phyloP scores from a whole-genome alignment of 148 eudicot species.

The Euryodendron excelsum region DNA sequence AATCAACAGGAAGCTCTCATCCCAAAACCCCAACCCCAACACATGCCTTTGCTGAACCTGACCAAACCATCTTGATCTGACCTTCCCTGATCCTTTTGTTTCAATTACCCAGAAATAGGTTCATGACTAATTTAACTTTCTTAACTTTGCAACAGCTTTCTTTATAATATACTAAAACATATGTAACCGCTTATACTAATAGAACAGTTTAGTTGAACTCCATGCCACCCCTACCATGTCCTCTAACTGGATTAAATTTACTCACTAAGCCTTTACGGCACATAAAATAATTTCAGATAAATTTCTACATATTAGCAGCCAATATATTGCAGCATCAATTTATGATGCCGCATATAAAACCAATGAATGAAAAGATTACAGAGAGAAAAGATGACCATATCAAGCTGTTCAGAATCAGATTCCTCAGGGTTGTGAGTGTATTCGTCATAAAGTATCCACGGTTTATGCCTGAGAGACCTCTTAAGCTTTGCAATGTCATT shows the following conservation, averaged over 20 bases:
- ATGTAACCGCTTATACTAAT: not conserved
- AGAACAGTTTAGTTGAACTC: not conserved
- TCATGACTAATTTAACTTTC: not conserved
- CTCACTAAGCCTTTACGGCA: not conserved
- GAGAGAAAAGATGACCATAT: constrained; percentile 40
- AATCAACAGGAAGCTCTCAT: not conserved
- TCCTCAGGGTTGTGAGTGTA: constrained; percentile 24
- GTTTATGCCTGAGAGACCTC: constrained; percentile 40
- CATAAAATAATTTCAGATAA: not conserved
- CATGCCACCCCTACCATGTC: not conserved
- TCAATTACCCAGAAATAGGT: not conserved
- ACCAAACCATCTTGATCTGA: not conserved
- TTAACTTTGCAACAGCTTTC: not conserved
- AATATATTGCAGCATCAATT: constrained; percentile 4
- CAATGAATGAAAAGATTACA: constrained; percentile 17
- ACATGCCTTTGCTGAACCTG: not conserved
- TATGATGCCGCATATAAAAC: not conserved
- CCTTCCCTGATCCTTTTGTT: not conserved
- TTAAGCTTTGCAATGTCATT: constrained; percentile 33
- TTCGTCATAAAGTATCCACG: constrained; percentile 55
- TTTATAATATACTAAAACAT: not conserved
- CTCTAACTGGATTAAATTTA: not conserved
- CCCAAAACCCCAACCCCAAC: too few relatives aligned
- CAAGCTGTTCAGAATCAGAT: constrained; percentile 33
- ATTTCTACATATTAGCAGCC: not conserved